Percentiles rank a stretch among this genome's conserved stretches.
Evolutionary conservation across 129 eudicot species (phyloP).

Genomic region (Gnaphalium uliginosum): DNA sequence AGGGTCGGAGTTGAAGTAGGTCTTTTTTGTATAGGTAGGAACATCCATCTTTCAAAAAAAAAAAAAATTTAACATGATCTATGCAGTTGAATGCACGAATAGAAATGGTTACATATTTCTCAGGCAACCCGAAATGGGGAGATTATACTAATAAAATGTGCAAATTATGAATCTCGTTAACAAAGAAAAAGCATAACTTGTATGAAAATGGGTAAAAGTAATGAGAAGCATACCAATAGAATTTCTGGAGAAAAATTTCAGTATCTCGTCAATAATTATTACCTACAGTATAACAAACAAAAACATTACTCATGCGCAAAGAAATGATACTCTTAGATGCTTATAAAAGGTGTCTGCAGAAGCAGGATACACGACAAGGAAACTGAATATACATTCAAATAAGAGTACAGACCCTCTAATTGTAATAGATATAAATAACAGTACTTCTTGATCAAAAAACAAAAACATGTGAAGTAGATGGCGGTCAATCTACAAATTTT

Average conservation of each 20-base stretch:
- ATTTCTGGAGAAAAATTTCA: constrained; percentile 81
- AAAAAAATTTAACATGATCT: neutral
- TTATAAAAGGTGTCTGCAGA: neutral
- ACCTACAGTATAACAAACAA: constrained; percentile 50
- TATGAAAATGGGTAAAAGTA: neutral
- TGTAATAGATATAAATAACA: too few relatives aligned
- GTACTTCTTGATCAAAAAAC: neutral
- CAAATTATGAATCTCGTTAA: neutral
- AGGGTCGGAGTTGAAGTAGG: neutral
- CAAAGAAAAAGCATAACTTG: neutral
- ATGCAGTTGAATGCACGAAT: neutral
- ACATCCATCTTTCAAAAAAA: neutral
- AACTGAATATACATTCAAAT: neutral
- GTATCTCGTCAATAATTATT: constrained; percentile 87
- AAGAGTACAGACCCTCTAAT: too few relatives aligned
- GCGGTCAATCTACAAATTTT: neutral
- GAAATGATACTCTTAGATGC: neutral
- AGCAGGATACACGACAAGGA: neutral
- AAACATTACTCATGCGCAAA: constrained; percentile 6
- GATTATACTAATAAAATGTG: neutral
- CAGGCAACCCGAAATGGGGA: neutral
- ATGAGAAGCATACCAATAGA: constrained; percentile 42
- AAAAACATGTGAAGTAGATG: neutral
- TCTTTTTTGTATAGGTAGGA: neutral
- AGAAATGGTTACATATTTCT: neutral